Evolutionary conservation across 352 stramenopile genomes (phyloP).

Genomic region (Peronospora belbahrii): DNA sequence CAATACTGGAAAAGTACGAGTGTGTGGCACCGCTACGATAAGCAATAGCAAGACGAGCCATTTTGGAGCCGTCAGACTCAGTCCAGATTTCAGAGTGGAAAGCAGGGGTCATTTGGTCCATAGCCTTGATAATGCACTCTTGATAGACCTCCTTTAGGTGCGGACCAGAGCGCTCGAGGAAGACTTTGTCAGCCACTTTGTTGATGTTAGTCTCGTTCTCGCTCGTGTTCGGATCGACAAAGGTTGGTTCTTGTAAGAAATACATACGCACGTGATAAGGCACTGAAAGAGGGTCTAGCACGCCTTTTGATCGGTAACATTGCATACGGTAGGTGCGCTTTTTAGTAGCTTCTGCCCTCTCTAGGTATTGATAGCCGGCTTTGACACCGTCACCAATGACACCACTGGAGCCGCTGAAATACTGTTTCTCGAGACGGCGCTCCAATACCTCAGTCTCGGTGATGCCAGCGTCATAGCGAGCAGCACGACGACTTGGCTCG

Average conservation of each 20-base stretch:
- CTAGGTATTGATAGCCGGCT: constrained; percentile 69
- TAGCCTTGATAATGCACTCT: constrained; percentile 60
- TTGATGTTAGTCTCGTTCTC: constrained; percentile 70
- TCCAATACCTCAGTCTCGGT: constrained; percentile 72
- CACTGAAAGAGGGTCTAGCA: constrained; percentile 63
- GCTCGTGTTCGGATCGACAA: constrained; percentile 41
- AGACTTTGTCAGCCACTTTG: constrained; percentile 69
- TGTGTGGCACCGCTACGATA: constrained; percentile 71
- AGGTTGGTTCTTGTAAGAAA: constrained; percentile 72
- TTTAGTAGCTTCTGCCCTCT: constrained; percentile 47
- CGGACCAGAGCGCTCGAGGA: constrained; percentile 55
- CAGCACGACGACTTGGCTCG: constrained; percentile 37
- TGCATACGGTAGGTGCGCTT: constrained; percentile 69
- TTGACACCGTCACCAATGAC: constrained; percentile 75
- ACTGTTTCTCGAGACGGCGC: constrained; percentile 72
- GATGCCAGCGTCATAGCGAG: constrained; percentile 40
- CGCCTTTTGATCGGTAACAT: constrained; percentile 76
- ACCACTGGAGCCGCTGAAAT: constrained; percentile 56
- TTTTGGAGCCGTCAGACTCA: constrained; percentile 66
- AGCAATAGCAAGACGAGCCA: constrained; percentile 70
- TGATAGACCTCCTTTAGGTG: constrained; percentile 75
- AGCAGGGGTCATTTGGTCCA: constrained; percentile 66
- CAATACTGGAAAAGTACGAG: constrained; percentile 84
- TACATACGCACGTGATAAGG: constrained; percentile 83
- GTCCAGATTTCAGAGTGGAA: constrained; percentile 78